Evolutionary conservation across 306 rosid genomes (phyloP), one percentile per base, ranked within the genome.

Genomic region (Lathyrus sativus): DNA sequence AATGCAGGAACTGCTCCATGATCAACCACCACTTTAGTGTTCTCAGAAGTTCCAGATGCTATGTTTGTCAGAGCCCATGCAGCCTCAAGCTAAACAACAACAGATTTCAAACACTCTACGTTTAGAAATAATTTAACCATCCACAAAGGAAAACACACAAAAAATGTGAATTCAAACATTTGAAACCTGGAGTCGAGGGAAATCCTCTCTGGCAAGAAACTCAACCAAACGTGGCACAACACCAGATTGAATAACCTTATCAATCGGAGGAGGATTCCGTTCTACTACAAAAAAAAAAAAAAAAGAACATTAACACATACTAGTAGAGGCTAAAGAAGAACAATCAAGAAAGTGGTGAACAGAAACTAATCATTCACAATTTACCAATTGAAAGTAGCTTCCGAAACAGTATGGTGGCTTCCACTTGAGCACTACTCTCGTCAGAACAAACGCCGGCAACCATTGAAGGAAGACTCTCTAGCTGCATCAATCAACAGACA

Each of bases 31-130:
- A 84, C 89, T 80, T 84, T 90, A 11, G 97, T 90, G 57, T 90
- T 81, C 69, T 90, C 95, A 18, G 97, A 84, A 8, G 97, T 88
- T 42, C 97, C 97, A 0, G 92, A 90, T 7, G 92, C 95, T 61
- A 88, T 90, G 79, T 90, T 90, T 49, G 96, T 90, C 48, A 90
- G 92, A 7, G 95, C 85, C 96, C 95, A 90, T 12, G 95, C 95
- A 42, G 96, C 96, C 85, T 90, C 95, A 68, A 88, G 84, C 96
- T 90, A 64, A 35, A 59, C 10, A 72, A 51, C 39, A 24, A 24
- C 26, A 24, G 26, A 24, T 24, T 24, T 24, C 26, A 24, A 24
- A 24, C 26, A 24, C 2, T 24, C 1, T 2, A 24, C 26, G 26
- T 24, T 24, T 24, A 24, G 26, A 24, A 24, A 24, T 24, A 24